These are phyloP conservation scores for Aegilops speltoides DNA, from an alignment of 176 grass and related monocot genomes.

Conservation along the genomic window DNA sequence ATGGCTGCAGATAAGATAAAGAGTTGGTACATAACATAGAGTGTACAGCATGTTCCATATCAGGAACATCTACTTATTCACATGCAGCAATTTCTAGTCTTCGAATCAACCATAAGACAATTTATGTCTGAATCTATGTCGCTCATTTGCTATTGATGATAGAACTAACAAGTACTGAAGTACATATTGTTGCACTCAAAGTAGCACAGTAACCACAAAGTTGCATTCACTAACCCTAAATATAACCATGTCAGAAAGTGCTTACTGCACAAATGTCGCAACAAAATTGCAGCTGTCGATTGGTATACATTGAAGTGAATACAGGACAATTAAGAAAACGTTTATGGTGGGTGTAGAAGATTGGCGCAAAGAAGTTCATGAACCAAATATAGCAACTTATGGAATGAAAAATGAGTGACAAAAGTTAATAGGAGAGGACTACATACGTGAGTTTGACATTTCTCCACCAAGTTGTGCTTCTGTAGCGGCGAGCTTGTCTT, in stretches of 20 bases:
- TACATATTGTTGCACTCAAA: not conserved
- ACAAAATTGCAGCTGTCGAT: not conserved
- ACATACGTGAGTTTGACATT: conserved; percentile 93
- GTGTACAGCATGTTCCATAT: not conserved
- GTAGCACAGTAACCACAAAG: not conserved
- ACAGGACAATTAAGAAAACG: not conserved
- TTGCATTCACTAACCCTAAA: not conserved
- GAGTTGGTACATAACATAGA: not conserved
- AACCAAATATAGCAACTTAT: not conserved
- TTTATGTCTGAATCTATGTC: not conserved
- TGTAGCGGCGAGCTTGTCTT: conserved; percentile 87
- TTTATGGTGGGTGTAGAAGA: not conserved
- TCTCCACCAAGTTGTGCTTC: conserved; percentile 86
- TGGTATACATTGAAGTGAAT: not conserved
- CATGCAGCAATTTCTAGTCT: not conserved
- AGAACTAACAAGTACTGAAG: not conserved
- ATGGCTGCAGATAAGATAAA: not conserved
- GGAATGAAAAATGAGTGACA: not conserved
- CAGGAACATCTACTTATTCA: not conserved
- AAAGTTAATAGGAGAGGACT: not conserved
- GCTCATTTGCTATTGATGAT: not conserved
- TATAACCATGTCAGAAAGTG: not conserved
- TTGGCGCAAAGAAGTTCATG: not conserved
- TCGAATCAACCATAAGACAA: not conserved
- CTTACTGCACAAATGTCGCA: not conserved